phyloP scores from a whole-genome alignment of 352 stramenopile genomes.

The Phytophthora crassamura region DNA sequence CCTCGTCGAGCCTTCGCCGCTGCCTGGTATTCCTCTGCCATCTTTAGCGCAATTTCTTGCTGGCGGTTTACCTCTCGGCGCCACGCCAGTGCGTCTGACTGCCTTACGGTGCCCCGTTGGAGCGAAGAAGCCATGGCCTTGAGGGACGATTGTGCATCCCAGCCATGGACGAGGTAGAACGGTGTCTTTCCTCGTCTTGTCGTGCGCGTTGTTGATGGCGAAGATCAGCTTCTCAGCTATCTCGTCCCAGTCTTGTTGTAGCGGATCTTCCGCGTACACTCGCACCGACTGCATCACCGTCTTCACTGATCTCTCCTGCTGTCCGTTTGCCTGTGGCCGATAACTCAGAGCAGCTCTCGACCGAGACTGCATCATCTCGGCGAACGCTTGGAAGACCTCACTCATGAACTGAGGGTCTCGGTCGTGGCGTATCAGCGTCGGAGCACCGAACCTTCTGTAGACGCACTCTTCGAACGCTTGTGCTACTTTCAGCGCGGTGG shows the following conservation, averaged over 20 bases:
- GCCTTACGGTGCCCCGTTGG: background rate
- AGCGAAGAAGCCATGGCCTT: background rate
- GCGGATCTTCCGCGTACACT: background rate
- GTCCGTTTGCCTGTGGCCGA: constrained; percentile 18
- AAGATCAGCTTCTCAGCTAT: no score
- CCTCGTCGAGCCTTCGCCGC: no score
- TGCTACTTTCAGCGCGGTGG: constrained; percentile 9
- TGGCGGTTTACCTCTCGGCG: constrained; percentile 5
- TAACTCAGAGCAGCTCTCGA: constrained; percentile 14
- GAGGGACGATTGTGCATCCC: no score
- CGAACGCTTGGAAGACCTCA: constrained; percentile 15
- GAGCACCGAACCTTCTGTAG: constrained; percentile 11
- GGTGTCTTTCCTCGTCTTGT: no score
- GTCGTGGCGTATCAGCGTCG: constrained; percentile 14
- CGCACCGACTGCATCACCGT: background rate
- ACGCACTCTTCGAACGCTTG: constrained; percentile 16
- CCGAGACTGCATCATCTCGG: constrained; percentile 8
- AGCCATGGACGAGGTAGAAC: no score
- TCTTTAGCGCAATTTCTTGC: background rate
- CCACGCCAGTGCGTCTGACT: background rate
- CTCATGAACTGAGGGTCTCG: constrained; percentile 14
- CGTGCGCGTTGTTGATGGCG: no score
- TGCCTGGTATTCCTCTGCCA: constrained; percentile 13
- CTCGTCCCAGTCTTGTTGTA: constrained; percentile 6
- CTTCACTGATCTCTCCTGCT: constrained; percentile 16